Conservation (phyloP, 2,329 filamentous ascomycete species). For the Neospermospora avenae region DNA sequence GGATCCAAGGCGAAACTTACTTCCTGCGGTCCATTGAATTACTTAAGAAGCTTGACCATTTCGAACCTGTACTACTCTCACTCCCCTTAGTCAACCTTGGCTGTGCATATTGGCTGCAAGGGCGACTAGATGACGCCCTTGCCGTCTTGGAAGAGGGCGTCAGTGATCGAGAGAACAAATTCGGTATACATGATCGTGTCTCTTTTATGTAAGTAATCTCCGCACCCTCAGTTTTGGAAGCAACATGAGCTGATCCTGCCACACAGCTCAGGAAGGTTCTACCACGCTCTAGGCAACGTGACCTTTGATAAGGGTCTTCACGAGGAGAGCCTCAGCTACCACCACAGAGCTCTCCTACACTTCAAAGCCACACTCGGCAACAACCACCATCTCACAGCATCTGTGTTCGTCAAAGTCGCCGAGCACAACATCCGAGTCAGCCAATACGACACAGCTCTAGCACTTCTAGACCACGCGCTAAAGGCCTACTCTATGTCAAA, state of each 20-base stretch:
- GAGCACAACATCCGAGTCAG: constrained; percentile 26
- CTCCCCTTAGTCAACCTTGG: constrained; percentile 14
- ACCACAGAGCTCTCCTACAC: constrained; percentile 25
- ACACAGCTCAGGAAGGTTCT: constrained; percentile 5
- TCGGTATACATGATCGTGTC: constrained; percentile 7
- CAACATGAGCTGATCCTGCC: not conserved
- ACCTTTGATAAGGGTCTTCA: constrained; percentile 10
- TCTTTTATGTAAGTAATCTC: constrained; percentile 17
- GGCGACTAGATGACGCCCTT: constrained; percentile 7
- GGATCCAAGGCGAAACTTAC: constrained; percentile 3
- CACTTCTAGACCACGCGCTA: not conserved
- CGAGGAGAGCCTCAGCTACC: constrained; percentile 27
- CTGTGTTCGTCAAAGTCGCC: constrained; percentile 27
- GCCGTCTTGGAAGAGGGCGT: constrained; percentile 5
- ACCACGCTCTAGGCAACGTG: constrained; percentile 19
- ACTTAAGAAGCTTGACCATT: constrained; percentile 6
- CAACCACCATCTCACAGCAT: constrained; percentile 29
- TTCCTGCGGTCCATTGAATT: constrained; percentile 11
- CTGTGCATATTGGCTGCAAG: constrained; percentile 15
- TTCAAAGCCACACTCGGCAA: constrained; percentile 27
- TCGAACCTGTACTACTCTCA: constrained; percentile 8
- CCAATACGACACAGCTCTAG: constrained; percentile 6
- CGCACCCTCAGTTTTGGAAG: too few species aligned
- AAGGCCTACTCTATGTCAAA: not conserved
- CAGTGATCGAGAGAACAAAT: constrained; percentile 11